These are phyloP conservation scores for Quercus variabilis DNA, from an alignment of 306 rosid genomes.

Conservation along the genomic window DNA sequence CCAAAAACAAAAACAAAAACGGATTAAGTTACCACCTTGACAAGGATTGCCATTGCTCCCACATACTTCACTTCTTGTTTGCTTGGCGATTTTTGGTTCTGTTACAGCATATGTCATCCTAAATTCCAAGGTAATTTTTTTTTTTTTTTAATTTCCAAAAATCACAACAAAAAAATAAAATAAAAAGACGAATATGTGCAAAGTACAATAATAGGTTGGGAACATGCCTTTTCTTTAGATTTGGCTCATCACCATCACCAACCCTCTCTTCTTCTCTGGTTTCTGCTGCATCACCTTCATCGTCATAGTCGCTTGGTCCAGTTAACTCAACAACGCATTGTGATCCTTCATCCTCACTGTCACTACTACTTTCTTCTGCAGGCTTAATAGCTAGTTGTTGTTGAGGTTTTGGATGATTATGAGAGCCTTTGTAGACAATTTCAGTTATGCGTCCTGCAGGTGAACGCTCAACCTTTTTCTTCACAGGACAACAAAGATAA, in stretches of 20 bases:
- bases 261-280: slow-evolving; percentile 41
- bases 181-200: neutral
- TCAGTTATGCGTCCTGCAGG: slow-evolving; percentile 79
- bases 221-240: slow-evolving; percentile 79
- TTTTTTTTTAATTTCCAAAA: neutral
- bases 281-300: slow-evolving; percentile 39
- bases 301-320: slow-evolving; percentile 62
- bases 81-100: slow-evolving; percentile 92
- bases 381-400: slow-evolving; percentile 42
- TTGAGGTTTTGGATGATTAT: slow-evolving; percentile 80
- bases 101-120: slow-evolving; percentile 72
- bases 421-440: slow-evolving; percentile 84
- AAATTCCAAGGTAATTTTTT: slow-evolving; percentile 12
- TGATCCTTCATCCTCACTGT: too few species aligned
- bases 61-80: slow-evolving; percentile 91
- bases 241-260: slow-evolving; percentile 55
- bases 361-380: slow-evolving; percentile 40
- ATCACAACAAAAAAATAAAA: neutral
- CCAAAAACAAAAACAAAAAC: neutral
- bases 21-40: slow-evolving; percentile 58
- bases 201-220: slow-evolving; percentile 1
- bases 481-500: slow-evolving; percentile 74
- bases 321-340: neutral
- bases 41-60: slow-evolving; percentile 88
- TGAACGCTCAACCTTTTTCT: slow-evolving; percentile 87